Percentiles rank a stretch among this genome's conserved stretches.
Evolutionary conservation across 352 stramenopile genomes (phyloP).

Genomic region (Plasmopara muralis): DNA sequence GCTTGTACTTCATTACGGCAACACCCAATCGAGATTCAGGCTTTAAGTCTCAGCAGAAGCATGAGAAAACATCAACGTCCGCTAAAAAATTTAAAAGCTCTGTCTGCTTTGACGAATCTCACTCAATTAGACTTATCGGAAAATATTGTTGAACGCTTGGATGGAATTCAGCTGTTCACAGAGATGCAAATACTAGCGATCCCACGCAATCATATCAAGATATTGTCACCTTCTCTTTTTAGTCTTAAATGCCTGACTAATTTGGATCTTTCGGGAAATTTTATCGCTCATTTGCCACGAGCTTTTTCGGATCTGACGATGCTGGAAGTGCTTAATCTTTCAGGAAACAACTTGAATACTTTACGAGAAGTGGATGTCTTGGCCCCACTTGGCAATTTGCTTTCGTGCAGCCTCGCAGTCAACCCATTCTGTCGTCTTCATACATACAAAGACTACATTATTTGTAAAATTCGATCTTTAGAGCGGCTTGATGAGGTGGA

Average conservation of each 20-base stretch:
- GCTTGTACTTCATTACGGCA: slow-evolving; percentile 25
- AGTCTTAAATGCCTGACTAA: slow-evolving; percentile 32
- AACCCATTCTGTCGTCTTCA: slow-evolving; percentile 75
- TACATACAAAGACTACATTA: slow-evolving; percentile 67
- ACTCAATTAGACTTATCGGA: slow-evolving; percentile 51
- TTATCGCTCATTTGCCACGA: slow-evolving; percentile 66
- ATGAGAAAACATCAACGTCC: slow-evolving; percentile 43
- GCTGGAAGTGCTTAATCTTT: slow-evolving; percentile 58
- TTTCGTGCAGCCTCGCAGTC: slow-evolving; percentile 45
- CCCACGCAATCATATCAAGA: slow-evolving; percentile 70
- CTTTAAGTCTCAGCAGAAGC: slow-evolving; percentile 41
- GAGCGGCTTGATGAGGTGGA: slow-evolving; percentile 47
- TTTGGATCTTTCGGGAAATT: slow-evolving; percentile 75
- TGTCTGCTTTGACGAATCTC: slow-evolving; percentile 44
- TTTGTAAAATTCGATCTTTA: slow-evolving; percentile 58
- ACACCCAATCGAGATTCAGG: slow-evolving; percentile 19
- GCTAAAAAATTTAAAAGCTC: slow-evolving; percentile 50
- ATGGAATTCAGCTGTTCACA: slow-evolving; percentile 46
- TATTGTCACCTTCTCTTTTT: slow-evolving; percentile 40
- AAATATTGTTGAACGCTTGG: slow-evolving; percentile 51
- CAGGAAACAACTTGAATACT: slow-evolving; percentile 66
- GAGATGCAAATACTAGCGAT: slow-evolving; percentile 42
- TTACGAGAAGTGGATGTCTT: slow-evolving; percentile 67
- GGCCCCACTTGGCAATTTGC: slow-evolving; percentile 49
- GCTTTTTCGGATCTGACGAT: slow-evolving; percentile 38